Evolutionary conservation across 2,329 filamentous ascomycete genomes (phyloP).

Genomic region (Calonectria henricotiae): DNA sequence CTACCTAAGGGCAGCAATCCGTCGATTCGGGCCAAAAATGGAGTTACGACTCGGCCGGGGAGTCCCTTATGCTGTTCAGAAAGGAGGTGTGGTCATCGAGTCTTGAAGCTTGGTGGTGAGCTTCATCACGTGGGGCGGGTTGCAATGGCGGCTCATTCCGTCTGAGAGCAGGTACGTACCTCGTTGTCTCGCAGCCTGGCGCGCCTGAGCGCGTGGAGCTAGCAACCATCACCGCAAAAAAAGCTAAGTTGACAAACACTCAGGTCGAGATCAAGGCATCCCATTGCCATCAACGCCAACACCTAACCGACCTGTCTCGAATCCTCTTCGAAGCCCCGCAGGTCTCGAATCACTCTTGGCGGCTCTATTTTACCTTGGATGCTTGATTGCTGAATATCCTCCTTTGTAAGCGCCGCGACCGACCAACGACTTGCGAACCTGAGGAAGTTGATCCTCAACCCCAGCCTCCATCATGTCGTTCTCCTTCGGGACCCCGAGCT

Average conservation of each 20-base stretch:
- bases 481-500: constrained; percentile 58
- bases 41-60: constrained; percentile 27
- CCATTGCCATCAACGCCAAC: constrained; percentile 49
- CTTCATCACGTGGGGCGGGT: constrained; percentile 51
- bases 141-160: constrained; percentile 42
- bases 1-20: constrained; percentile 22
- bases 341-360: constrained; percentile 29
- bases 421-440: constrained; percentile 38
- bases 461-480: constrained; percentile 59
- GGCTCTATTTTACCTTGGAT: constrained; percentile 16
- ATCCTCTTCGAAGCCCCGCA: constrained; percentile 33
- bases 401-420: constrained; percentile 35
- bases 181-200: constrained; percentile 32
- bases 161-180: constrained; percentile 33
- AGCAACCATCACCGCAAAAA: constrained; percentile 49
- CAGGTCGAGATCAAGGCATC: constrained; percentile 35
- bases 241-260: constrained; percentile 50
- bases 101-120: constrained; percentile 44
- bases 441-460: constrained; percentile 45
- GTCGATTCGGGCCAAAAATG: constrained; percentile 18
- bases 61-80: constrained; percentile 38
- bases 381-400: constrained; percentile 30
- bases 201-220: constrained; percentile 42
- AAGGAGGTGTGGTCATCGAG: constrained; percentile 44
- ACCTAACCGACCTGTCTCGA: constrained; percentile 41